These are phyloP conservation scores for Apostasia shenzhenica DNA, from an alignment of 106 monocot species.

Conservation along the genomic window DNA sequence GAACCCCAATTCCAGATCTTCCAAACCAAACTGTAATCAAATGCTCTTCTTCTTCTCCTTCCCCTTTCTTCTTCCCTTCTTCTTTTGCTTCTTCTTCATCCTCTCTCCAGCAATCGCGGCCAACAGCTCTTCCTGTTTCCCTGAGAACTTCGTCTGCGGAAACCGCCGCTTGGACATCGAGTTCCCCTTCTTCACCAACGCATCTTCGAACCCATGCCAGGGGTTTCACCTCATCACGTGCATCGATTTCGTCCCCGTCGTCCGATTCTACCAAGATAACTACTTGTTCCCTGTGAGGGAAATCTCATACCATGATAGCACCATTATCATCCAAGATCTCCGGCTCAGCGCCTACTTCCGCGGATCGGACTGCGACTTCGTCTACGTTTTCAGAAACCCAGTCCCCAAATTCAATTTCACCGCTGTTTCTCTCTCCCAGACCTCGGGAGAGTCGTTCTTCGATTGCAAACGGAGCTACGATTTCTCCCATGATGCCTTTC, in stretches of 20 bases:
- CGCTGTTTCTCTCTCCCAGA: not conserved
- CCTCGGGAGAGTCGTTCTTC: not conserved
- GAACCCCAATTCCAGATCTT: too few species aligned
- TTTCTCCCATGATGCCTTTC: not conserved
- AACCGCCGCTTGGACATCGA: not conserved
- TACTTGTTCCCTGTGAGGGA: not conserved
- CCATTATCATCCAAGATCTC: not conserved
- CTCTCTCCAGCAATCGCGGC: not conserved
- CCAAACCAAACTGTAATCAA: too few species aligned
- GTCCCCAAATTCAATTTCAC: not conserved
- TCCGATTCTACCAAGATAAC: not conserved
- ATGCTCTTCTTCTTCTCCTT: too few species aligned
- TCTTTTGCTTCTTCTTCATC: not conserved
- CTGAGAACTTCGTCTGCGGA: not conserved
- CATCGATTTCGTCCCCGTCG: not conserved
- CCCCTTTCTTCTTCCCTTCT: not conserved
- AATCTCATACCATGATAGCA: not conserved
- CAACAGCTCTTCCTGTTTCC: too few species aligned
- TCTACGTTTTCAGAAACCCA: not conserved
- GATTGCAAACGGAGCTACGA: not conserved
- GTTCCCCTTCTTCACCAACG: not conserved
- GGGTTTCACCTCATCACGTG: not conserved
- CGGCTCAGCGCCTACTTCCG: constrained; percentile 2
- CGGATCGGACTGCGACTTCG: not conserved
- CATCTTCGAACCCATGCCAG: not conserved